Conservation (phyloP, 352 stramenopile species). For the Globisporangium okanoganense region DNA sequence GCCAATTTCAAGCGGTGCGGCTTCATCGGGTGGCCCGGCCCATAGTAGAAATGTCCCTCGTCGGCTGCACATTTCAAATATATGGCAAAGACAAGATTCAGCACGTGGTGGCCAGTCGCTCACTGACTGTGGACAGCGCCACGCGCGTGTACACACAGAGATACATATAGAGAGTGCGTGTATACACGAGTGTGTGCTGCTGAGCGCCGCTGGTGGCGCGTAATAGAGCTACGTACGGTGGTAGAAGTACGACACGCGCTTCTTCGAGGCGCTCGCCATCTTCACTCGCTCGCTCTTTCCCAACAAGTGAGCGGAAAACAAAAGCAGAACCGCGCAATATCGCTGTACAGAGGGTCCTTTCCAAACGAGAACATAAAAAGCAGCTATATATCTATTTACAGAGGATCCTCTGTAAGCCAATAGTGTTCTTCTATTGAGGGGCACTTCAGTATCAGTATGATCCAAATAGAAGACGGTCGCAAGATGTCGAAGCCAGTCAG, state of each 20-base stretch:
- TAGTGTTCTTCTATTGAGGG: background rate
- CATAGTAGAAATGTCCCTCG: constrained; percentile 97
- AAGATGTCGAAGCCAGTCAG: constrained; percentile 11
- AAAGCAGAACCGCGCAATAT: too few species aligned
- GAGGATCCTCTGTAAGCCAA: too few species aligned
- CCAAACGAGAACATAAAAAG: too few species aligned
- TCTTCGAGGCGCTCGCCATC: constrained; percentile 56
- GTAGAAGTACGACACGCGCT: constrained; percentile 87
- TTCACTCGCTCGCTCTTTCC: background rate
- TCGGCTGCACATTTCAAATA: too few species aligned
- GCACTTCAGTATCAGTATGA: background rate
- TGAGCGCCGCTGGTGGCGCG: background rate
- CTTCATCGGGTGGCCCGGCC: constrained; percentile 91
- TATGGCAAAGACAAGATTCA: background rate
- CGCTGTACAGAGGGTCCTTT: constrained; percentile 1
- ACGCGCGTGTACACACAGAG: constrained; percentile 2
- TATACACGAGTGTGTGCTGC: background rate
- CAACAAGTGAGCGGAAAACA: background rate
- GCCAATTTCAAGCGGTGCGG: constrained; percentile 99
- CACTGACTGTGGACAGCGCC: background rate
- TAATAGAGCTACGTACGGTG: constrained; percentile 50
- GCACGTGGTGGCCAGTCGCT: too few species aligned
- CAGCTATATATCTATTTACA: too few species aligned
- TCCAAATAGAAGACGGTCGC: too few species aligned
- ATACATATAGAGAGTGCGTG: background rate